phyloP scores from a whole-genome alignment of 345 rosid species.

The Salix arbutifolia region DNA sequence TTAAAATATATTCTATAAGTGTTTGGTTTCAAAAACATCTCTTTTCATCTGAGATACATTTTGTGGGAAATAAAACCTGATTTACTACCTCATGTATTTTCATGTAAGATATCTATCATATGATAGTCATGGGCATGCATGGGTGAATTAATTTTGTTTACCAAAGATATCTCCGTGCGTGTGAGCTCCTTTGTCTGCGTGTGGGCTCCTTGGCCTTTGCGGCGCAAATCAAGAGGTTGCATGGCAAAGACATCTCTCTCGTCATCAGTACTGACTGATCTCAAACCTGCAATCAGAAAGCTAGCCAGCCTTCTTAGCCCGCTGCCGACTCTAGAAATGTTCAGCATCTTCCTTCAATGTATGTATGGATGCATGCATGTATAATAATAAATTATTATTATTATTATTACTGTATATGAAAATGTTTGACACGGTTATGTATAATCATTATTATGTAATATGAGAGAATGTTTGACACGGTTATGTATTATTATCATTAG shows the following conservation, averaged over 20 bases:
- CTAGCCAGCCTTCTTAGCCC: neutral
- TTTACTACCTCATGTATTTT: too few relatives aligned
- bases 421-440: too few relatives aligned
- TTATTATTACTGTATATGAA: too few relatives aligned
- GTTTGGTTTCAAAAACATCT: too few relatives aligned
- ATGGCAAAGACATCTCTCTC: neutral
- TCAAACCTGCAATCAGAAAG: slow-evolving; percentile 14
- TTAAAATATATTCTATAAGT: too few relatives aligned
- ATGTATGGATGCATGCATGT: too few relatives aligned
- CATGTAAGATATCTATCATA: neutral
- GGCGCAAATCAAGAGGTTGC: slow-evolving; percentile 20
- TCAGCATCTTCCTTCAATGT: neutral
- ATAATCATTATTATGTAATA: too few relatives aligned
- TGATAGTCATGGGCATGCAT: slow-evolving; percentile 16
- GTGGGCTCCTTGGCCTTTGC: slow-evolving; percentile 21
- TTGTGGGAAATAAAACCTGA: too few relatives aligned
- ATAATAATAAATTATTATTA: too few relatives aligned
- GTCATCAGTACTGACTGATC: slow-evolving; percentile 1
- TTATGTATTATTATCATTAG: too few relatives aligned
- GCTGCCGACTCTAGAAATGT: slow-evolving; percentile 18
- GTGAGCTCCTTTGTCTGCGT: neutral
- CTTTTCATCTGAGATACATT: too few relatives aligned
- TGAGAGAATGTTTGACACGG: too few relatives aligned
- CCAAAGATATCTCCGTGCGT: neutral
- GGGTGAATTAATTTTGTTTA: neutral